phyloP scores from a whole-genome alignment of 495 filamentous ascomycete genomes.

The Staphylotrichum tortipilum region DNA sequence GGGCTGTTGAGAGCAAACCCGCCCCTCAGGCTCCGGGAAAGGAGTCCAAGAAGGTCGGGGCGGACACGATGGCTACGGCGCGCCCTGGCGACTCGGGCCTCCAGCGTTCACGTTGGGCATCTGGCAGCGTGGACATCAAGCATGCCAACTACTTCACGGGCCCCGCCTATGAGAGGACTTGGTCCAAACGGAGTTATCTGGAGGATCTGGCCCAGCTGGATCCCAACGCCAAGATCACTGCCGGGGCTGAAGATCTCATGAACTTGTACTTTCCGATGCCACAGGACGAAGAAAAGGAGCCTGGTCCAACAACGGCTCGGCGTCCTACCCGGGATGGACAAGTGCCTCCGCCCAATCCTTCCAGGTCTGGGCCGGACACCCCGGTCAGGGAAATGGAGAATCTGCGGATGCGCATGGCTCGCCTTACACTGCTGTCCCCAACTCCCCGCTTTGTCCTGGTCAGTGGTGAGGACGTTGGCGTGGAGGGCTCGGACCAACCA shows the following conservation, averaged over 20 bases:
- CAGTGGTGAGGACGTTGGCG: too few relatives aligned
- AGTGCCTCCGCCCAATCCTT: too few relatives aligned
- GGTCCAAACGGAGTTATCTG: conserved; percentile 5
- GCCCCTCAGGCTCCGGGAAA: too few relatives aligned
- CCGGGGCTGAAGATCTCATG: neutral
- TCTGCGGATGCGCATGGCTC: neutral
- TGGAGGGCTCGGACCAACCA: too few relatives aligned
- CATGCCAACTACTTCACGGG: conserved; percentile 9
- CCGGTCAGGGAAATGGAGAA: neutral
- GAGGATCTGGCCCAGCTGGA: conserved; percentile 7
- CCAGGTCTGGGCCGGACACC: neutral
- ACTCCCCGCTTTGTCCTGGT: too few relatives aligned
- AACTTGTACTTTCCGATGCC: conserved; percentile 6
- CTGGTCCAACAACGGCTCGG: neutral
- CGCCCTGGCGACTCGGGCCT: conserved; percentile 3
- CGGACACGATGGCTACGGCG: too few relatives aligned
- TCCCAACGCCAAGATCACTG: neutral
- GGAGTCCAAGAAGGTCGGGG: too few relatives aligned
- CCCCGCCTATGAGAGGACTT: conserved; percentile 5
- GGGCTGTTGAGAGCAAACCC: neutral
- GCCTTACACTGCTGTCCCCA: neutral
- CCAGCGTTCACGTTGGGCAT: conserved; percentile 9
- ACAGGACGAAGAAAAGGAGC: neutral
- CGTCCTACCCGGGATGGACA: neutral
- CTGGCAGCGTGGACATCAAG: neutral